These are phyloP conservation scores for Carex scoparia DNA, from an alignment of 176 grass and related monocot genomes.

Conservation along the genomic window DNA sequence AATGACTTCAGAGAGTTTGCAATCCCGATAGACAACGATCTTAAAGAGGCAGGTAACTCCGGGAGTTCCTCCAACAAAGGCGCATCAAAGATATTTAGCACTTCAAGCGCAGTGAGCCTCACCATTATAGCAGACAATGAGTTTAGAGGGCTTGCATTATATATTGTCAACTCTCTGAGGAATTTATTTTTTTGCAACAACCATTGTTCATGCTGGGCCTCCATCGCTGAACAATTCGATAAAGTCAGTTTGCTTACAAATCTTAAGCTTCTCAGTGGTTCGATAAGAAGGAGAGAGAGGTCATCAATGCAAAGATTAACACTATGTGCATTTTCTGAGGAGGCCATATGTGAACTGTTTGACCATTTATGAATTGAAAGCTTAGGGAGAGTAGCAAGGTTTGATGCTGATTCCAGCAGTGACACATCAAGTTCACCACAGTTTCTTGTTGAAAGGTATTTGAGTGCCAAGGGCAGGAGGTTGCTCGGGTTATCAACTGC, in stretches of 20 bases:
- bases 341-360: conserved; percentile 22
- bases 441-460: not conserved
- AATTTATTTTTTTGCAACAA: not conserved
- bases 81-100: not conserved
- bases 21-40: not conserved
- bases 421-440: conserved; percentile 8
- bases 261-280: no score
- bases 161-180: not conserved
- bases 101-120: not conserved
- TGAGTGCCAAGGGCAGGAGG: not conserved
- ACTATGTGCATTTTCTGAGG: not conserved
- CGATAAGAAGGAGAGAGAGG: no score
- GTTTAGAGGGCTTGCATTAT: not conserved
- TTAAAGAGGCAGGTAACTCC: conserved; percentile 24
- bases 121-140: conserved; percentile 8
- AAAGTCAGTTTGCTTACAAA: no score
- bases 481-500: not conserved
- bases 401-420: conserved; percentile 12
- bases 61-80: conserved; percentile 21
- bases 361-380: not conserved
- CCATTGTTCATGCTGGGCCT: no score
- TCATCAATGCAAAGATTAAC: not conserved
- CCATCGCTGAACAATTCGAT: no score
- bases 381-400: conserved; percentile 14
- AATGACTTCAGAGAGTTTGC: conserved; percentile 27